phyloP scores from a whole-genome alignment of 75 land plant genomes.

The Gnetum montanum region DNA sequence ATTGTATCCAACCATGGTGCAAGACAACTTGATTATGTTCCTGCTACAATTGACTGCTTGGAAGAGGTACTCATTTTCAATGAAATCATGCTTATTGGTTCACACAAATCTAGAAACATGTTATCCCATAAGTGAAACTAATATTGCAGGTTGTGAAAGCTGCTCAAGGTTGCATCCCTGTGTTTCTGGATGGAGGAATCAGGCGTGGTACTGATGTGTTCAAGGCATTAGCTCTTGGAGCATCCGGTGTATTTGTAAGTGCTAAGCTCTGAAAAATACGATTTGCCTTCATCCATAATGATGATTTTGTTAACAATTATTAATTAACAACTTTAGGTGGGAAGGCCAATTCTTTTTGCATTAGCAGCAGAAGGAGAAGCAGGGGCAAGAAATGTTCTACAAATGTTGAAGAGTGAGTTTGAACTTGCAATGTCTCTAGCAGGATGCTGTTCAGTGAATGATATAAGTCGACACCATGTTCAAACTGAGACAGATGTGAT shows the following conservation, averaged over 20 bases:
- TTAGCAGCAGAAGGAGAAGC: constrained; percentile 95
- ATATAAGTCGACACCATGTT: constrained; percentile 79
- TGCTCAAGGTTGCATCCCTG: constrained; percentile 79
- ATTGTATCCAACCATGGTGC: constrained; percentile 59
- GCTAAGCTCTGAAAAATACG: too few species aligned
- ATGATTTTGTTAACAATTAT: too few species aligned
- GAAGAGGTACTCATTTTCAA: constrained; percentile 38
- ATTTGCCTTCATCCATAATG: not conserved
- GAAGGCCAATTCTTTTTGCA: constrained; percentile 82
- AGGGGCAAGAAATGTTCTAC: constrained; percentile 81
- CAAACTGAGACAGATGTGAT: constrained; percentile 8
- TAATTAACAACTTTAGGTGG: constrained; percentile 46
- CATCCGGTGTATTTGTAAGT: constrained; percentile 94
- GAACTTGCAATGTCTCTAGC: constrained; percentile 89
- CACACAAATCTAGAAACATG: not conserved
- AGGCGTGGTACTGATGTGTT: constrained; percentile 97
- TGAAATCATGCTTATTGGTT: not conserved
- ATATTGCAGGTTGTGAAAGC: constrained; percentile 79
- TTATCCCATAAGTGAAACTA: not conserved
- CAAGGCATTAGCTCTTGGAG: constrained; percentile 93
- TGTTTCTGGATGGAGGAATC: constrained; percentile 95
- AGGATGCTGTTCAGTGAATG: constrained; percentile 78
- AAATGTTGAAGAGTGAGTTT: constrained; percentile 87
- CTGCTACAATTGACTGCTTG: constrained; percentile 40
- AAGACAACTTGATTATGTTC: constrained; percentile 38